These are phyloP conservation scores for Peronospora destructor DNA, from an alignment of 352 stramenopile genomes.

Conservation along the genomic window DNA sequence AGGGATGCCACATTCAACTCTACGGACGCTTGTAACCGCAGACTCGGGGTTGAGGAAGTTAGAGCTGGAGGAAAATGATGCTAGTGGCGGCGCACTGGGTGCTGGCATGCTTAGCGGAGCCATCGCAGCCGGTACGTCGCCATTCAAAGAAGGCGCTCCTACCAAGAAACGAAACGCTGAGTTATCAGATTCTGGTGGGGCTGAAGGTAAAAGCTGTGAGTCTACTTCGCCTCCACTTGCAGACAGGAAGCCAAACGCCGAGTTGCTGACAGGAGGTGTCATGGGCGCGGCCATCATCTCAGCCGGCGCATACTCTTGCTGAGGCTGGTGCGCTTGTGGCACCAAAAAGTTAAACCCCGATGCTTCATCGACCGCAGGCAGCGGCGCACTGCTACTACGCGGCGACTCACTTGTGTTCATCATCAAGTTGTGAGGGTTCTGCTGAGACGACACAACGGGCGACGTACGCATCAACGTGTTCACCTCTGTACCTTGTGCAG, in stretches of 20 bases:
- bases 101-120: slow-evolving; percentile 6
- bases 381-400: slow-evolving; percentile 30
- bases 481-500: slow-evolving; percentile 9
- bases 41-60: slow-evolving; percentile 29
- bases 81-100: slow-evolving; percentile 29
- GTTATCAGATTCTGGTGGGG: neutral
- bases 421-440: slow-evolving; percentile 24
- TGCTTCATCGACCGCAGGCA: slow-evolving; percentile 22
- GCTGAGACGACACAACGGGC: slow-evolving; percentile 30
- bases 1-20: slow-evolving; percentile 21
- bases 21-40: slow-evolving; percentile 6
- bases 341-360: slow-evolving; percentile 32
- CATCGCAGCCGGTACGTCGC: neutral
- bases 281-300: slow-evolving; percentile 23
- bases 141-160: slow-evolving; percentile 1
- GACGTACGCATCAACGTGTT: slow-evolving; percentile 36
- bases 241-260: slow-evolving; percentile 36
- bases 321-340: neutral
- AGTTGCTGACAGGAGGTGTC: slow-evolving; percentile 27
- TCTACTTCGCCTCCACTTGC: slow-evolving; percentile 22
- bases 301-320: slow-evolving; percentile 17
- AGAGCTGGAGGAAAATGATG: slow-evolving; percentile 30
- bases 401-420: slow-evolving; percentile 31
- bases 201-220: slow-evolving; percentile 6
- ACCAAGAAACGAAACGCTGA: slow-evolving; percentile 28